Conservation (phyloP, 2,329 filamentous ascomycete species). For the Hypoxylon sp. region DNA sequence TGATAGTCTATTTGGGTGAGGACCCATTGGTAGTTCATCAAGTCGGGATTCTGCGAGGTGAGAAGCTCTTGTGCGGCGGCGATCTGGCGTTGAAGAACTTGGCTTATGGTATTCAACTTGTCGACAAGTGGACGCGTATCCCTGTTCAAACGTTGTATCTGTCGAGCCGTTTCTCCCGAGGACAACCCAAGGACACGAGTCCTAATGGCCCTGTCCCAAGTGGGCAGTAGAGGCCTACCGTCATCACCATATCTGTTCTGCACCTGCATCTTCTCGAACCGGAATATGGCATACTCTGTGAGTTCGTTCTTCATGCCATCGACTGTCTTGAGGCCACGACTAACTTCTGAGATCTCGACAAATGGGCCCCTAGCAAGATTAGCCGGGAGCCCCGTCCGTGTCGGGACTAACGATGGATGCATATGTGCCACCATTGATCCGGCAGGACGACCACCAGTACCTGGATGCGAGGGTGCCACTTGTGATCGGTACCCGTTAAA, state of each 20-base stretch:
- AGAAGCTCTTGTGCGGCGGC: constrained; percentile 55
- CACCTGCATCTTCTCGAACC: constrained; percentile 56
- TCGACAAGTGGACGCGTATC: constrained; percentile 50
- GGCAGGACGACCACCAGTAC: constrained; percentile 7
- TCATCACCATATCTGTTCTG: constrained; percentile 53
- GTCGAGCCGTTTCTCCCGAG: constrained; percentile 53
- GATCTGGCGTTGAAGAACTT: constrained; percentile 57
- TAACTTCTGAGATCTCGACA: constrained; percentile 54
- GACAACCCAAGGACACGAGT: constrained; percentile 53
- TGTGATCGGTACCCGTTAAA: constrained; percentile 10
- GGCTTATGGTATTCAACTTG: constrained; percentile 55
- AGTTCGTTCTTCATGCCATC: constrained; percentile 55
- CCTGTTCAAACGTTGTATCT: constrained; percentile 55
- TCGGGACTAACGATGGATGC: constrained; percentile 3
- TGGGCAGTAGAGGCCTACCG: constrained; percentile 50
- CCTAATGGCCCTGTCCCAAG: constrained; percentile 56
- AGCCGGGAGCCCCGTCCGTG: constrained; percentile 18
- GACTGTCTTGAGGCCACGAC: constrained; percentile 53
- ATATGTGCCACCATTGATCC: constrained; percentile 6
- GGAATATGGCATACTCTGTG: constrained; percentile 56
- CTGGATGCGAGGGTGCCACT: background rate
- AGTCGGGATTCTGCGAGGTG: constrained; percentile 52
- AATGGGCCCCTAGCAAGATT: constrained; percentile 22
- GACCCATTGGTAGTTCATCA: constrained; percentile 53
- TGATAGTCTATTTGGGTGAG: constrained; percentile 60